phyloP scores from a whole-genome alignment of 2,329 filamentous ascomycete genomes.

The Fusarium illudens region DNA sequence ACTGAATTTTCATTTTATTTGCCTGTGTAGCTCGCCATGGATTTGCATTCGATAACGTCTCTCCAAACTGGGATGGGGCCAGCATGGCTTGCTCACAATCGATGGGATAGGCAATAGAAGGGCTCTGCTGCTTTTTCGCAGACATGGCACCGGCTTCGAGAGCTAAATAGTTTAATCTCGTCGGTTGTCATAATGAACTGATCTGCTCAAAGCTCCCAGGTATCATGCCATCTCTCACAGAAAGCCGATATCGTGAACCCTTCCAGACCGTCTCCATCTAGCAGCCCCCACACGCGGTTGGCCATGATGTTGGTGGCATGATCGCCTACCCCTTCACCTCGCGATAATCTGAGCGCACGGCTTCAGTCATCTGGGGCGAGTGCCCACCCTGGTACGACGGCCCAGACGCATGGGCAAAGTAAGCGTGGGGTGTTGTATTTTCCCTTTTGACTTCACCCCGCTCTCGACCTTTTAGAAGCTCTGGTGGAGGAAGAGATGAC shows the following conservation, averaged over 20 bases:
- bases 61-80: too few relatives aligned
- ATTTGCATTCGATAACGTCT: too few relatives aligned
- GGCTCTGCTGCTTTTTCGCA: too few relatives aligned
- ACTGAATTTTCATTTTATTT: too few relatives aligned
- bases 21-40: too few relatives aligned
- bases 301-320: slow-evolving; percentile 25
- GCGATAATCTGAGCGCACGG: slow-evolving; percentile 2
- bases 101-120: too few relatives aligned
- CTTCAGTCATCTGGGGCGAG: slow-evolving; percentile 18
- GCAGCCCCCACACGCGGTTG: slow-evolving; percentile 1
- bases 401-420: slow-evolving; percentile 4
- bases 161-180: too few relatives aligned
- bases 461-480: slow-evolving; percentile 14
- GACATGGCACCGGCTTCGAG: background rate
- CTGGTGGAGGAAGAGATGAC: slow-evolving; percentile 4
- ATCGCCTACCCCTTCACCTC: slow-evolving; percentile 17
- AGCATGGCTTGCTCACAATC: too few relatives aligned
- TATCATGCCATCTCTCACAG: slow-evolving; percentile 17
- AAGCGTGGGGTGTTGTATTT: slow-evolving; percentile 4
- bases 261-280: slow-evolving; percentile 10
- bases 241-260: slow-evolving; percentile 1
- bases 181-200: too few relatives aligned
- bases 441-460: slow-evolving; percentile 12
- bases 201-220: background rate
- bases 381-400: slow-evolving; percentile 7